Base-by-base conservation (phyloP, 306 rosid species). In the Hippophae rhamnoides region DNA sequence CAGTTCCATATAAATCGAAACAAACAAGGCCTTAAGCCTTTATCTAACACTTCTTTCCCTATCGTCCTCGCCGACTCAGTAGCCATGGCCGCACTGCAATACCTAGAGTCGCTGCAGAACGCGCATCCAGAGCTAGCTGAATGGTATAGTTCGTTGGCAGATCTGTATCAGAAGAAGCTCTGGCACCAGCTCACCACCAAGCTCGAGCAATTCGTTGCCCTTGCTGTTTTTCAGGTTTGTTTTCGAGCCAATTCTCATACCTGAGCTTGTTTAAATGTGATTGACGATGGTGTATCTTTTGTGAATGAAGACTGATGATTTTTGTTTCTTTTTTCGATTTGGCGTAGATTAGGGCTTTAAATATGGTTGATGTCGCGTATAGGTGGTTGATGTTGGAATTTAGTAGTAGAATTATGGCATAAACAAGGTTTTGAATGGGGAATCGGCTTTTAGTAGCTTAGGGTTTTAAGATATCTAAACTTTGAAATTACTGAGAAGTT, bases 131-230 rank as follows among this genome's bases (percentile, higher is more conserved):
- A 93, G 70, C 97, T 86, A 11, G 47, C 74, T 2, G 99, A 93
- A 0, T 93, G 99, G 99, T 93, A 80, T 79, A 79, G 84, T 73
- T 79, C 99, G 10, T 90, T 93, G 0, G 95, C 85, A 68, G 99
- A 93, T 93, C 99, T 93, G 79, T 93, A 93, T 79, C 82, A 93
- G 89, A 86, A 77, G 84, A 89, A 93, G 86, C 94, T 93, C 31
- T 93, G 99, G 99, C 99, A 93, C 70, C 99, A 93, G 79, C 97
- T 93, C 58, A 93, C 99, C 44, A 94, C 79, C 74, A 93, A 93
- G 90, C 99, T 93, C 52, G 99, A 93, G 65, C 89, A 89, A 81
- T 93, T 93, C 66, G 87, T 86, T 9, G 94, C 99, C 58, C 97
- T 86, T 42, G 79, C 94, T 10, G 90, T 84, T 6, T 89, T 89